phyloP scores from a whole-genome alignment of 2,329 filamentous ascomycete genomes.

The Sporothrix variecibatus region DNA sequence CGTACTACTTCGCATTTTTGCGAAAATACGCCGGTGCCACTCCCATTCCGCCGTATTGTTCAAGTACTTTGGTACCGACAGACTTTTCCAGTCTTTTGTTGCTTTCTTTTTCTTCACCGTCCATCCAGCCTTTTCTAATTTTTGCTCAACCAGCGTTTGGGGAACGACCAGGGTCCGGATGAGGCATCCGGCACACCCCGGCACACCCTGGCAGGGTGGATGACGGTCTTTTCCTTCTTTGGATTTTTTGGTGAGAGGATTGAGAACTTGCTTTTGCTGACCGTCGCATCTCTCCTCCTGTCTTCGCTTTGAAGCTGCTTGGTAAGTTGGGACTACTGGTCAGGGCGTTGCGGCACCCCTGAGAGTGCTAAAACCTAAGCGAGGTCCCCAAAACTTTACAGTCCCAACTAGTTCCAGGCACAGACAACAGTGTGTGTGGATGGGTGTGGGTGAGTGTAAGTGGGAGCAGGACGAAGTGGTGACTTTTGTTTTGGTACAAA shows the following conservation, averaged over 20 bases:
- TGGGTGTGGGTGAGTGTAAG: not conserved
- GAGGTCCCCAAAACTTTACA: conserved; percentile 12
- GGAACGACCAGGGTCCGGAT: not conserved
- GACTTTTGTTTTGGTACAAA: not conserved
- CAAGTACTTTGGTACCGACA: not conserved
- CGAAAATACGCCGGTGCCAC: not conserved
- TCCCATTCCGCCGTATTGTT: not conserved
- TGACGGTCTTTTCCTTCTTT: not conserved
- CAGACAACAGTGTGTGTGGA: not conserved
- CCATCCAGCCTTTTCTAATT: not conserved
- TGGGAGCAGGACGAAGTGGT: not conserved
- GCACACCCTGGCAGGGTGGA: not conserved
- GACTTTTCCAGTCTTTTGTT: not conserved
- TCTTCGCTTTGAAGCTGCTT: not conserved
- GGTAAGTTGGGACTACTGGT: not conserved
- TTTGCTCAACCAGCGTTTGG: not conserved
- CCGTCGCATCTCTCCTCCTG: not conserved
- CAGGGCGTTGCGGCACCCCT: not conserved
- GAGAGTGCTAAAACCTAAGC: conserved; percentile 9
- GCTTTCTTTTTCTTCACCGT: not conserved
- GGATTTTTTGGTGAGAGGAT: not conserved
- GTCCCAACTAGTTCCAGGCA: conserved; percentile 10
- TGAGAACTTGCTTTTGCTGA: not conserved
- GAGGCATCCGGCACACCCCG: conserved; percentile 11
- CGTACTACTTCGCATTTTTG: too few species aligned